Base-by-base conservation (phyloP, 106 monocot genomes). In the Acanthochlamys bracteata region DNA sequence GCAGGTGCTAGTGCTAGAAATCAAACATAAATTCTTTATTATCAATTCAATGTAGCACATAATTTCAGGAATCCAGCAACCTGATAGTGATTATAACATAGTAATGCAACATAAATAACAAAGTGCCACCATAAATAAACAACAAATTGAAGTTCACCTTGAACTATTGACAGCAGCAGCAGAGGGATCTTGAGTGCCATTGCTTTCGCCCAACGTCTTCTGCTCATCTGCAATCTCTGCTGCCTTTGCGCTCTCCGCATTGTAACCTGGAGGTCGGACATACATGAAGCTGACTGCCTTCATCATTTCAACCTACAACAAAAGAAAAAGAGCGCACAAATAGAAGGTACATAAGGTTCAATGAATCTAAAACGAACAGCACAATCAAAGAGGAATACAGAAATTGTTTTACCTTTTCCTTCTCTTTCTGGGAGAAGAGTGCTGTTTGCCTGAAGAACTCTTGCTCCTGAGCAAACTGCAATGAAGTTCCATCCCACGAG, bases 201-300 rank as follows among this genome's bases (percentile, higher is more conserved):
- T 65, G 65, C 55, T 73, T 66, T 64, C 46, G 46, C 66, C 74
- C 25, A 54, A 55, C 42, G 51, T 81, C 63, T 75, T 93, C 62
- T 80, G 67, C 42, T 90, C 82, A 76, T 96, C 95, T 25, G 71
- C 84, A 69, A 90, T 39, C 71, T 96, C 95, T 20, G 90, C 95
- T 58, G 95, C 95, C 76, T 96, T 96, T 65, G 95, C 95, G 62
- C 95, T 96, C 67, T 96, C 95, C 47, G 95, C 75, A 67, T 96
- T 90, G 63, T 88, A 96, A 42, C 95, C 95, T 63, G 95, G 95
- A 41, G 95, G 95, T 14, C 94, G 81, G 7, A 95, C 90, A 58
- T 95, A 95, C 94, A 95, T 95, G 62, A 95, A 95, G 68, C 94
- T 95, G 41, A 95, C 94, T 22, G 94, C 94, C 79, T 93, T 89